Percentiles rank a stretch among this genome's conserved stretches.
Conservation (phyloP, 495 filamentous ascomycete genomes). For the Aspergillus carlsbadensis region DNA sequence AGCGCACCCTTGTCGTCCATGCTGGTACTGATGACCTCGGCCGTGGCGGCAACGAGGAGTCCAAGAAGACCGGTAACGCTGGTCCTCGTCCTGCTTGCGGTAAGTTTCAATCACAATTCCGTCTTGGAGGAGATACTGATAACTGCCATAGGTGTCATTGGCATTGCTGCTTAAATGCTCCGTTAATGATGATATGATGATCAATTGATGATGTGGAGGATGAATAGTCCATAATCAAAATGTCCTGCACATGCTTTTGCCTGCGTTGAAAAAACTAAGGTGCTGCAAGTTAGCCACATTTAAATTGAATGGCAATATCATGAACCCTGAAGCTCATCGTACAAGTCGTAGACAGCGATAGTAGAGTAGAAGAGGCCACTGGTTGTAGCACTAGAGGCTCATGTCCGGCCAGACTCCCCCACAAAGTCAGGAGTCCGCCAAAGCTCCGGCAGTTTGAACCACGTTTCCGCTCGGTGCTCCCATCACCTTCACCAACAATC, state of each 20-base stretch:
- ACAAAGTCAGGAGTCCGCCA: slow-evolving; percentile 23
- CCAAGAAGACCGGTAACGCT: slow-evolving; percentile 96
- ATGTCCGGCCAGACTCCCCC: slow-evolving; percentile 15
- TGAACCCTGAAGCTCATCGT: background rate
- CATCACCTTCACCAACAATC: background rate
- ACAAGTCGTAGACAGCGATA: background rate
- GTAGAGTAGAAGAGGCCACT: background rate
- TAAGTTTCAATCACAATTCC: slow-evolving; percentile 34
- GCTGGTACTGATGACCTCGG: slow-evolving; percentile 94
- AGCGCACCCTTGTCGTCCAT: slow-evolving; percentile 96
- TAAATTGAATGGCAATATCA: slow-evolving; percentile 5
- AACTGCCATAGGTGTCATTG: slow-evolving; percentile 68
- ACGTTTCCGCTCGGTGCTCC: slow-evolving; percentile 19
- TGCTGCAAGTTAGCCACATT: slow-evolving; percentile 9
- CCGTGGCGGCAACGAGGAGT: slow-evolving; percentile 84
- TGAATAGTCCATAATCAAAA: slow-evolving; percentile 9
- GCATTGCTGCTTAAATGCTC: slow-evolving; percentile 62
- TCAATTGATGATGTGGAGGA: slow-evolving; percentile 13
- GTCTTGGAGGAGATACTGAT: background rate
- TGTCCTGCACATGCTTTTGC: slow-evolving; percentile 7
- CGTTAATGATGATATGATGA: slow-evolving; percentile 13
- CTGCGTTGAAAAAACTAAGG: slow-evolving; percentile 5
- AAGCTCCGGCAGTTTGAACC: slow-evolving; percentile 20
- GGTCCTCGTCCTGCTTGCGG: slow-evolving; percentile 91
- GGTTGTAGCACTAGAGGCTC: background rate